Base-by-base conservation (phyloP, 2,329 filamentous ascomycete species). In the Xylariales sp. region DNA sequence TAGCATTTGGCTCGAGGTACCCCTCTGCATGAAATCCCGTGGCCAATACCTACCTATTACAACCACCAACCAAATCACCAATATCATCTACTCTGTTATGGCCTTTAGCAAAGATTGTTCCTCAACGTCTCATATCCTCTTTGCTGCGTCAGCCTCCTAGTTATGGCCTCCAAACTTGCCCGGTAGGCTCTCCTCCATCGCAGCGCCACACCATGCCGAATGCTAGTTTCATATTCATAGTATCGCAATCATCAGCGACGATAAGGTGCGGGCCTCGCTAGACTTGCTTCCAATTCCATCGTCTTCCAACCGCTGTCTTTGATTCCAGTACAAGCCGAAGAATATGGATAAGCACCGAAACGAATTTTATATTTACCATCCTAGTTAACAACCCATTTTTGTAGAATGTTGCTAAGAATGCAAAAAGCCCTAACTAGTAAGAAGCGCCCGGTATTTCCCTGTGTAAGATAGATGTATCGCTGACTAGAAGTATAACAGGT, bases 361-460 rank as follows among this genome's bases (percentile, higher is more conserved):
- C 45, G 32, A 36, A 23, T 30, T 59, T 32, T 28, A 18, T 9
- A 43, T 32, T 36, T 12, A 12, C 43, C 34, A 32, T 28, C 16
- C 56, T 39, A 43, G 34, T 67, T 72, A 67, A 71, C 64, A 62
- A 62, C 60, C 12, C 18, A 41, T 48, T 52, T 30, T 1, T 14
- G 56, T 94, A 92, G 98, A 98, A 93, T 98, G 96, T 82, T 91
- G 95, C 75, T 95, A 97, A 85, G 96, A 99, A 83, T 99, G 96
- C 88, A 98, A 98, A 82, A 98, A 98, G 82, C 95, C 94, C 36
- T 99, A 96, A 81, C 74, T 73, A 43, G 73, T 74, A 41, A 57
- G 63, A n/a, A 39, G 41, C 59, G 9, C n/a, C 34, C 14, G 9
- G 9, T 41, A 12, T 34, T 7, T 32, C 16, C 18, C 56, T 64